A percentile compares a stretch with the other conserved stretches of the same genome.
Conservation (phyloP, 2,329 filamentous ascomycete genomes). For the Claviceps sp. region DNA sequence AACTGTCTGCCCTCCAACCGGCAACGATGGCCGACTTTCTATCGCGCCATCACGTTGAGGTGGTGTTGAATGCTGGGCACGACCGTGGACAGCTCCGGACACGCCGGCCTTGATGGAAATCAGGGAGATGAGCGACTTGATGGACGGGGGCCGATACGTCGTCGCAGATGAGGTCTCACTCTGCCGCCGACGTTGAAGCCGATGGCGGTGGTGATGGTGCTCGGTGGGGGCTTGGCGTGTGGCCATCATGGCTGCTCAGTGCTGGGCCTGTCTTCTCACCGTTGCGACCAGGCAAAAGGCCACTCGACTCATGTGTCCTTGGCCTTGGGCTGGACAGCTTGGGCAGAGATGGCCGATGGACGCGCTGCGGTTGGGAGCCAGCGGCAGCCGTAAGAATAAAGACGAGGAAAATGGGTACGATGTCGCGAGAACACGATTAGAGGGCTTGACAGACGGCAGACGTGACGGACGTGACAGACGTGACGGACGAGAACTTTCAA, state of each 20-base stretch:
- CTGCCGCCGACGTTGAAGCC: background rate
- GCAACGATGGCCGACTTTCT: constrained; percentile 11
- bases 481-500: no score
- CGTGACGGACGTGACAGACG: no score
- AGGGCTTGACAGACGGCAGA: no score
- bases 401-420: background rate
- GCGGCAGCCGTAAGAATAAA: background rate
- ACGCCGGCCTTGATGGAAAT: background rate
- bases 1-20: no score
- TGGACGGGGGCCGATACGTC: constrained; percentile 1
- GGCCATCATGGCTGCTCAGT: background rate
- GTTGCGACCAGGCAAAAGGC: background rate
- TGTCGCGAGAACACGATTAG: no score
- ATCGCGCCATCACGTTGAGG: constrained; percentile 14
- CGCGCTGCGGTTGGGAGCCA: background rate
- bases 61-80: background rate
- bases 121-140: background rate
- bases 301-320: background rate
- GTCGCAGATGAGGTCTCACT: background rate
- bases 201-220: background rate
- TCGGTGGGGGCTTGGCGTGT: background rate
- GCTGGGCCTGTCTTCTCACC: background rate
- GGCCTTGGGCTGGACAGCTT: background rate
- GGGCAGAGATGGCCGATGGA: background rate
- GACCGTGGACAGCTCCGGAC: background rate